Evolutionary conservation across 179 eudicot species (phyloP).

Genomic region (Nepenthes alata): DNA sequence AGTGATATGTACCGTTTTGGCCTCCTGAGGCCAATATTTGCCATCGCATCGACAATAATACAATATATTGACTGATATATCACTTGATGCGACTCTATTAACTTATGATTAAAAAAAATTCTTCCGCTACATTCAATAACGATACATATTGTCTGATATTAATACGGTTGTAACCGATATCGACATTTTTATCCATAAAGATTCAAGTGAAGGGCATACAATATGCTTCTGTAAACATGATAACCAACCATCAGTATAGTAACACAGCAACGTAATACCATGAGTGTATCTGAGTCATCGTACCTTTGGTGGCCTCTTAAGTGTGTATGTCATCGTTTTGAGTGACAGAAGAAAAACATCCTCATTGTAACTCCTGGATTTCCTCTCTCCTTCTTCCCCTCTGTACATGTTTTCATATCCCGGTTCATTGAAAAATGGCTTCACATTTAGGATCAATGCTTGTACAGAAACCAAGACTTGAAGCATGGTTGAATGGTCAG

Average conservation of each 20-base stretch:
- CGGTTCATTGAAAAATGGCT: slow-evolving; percentile 68
- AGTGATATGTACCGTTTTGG: too few species aligned
- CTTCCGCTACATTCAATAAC: too few species aligned
- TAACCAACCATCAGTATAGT: background rate
- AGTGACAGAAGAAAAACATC: slow-evolving; percentile 43
- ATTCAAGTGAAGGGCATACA: too few species aligned
- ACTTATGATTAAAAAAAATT: too few species aligned
- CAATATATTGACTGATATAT: too few species aligned
- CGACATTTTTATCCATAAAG: too few species aligned
- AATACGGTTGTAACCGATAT: too few species aligned
- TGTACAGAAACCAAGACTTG: slow-evolving; percentile 77
- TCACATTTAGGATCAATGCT: slow-evolving; percentile 53
- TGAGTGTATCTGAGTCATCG: background rate
- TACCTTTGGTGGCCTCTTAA: slow-evolving; percentile 73
- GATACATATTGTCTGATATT: too few species aligned
- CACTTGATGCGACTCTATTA: too few species aligned
- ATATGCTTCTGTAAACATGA: too few species aligned
- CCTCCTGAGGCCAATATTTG: too few species aligned
- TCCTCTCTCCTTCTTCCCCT: slow-evolving; percentile 31
- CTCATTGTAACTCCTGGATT: slow-evolving; percentile 43
- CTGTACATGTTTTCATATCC: slow-evolving; percentile 25
- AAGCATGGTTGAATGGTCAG: slow-evolving; percentile 60
- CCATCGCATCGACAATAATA: too few species aligned
- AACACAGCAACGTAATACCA: background rate
- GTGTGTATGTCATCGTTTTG: slow-evolving; percentile 60